Evolutionary conservation across 2,329 filamentous ascomycete species (phyloP).

Genomic region (Dactylellina drechsleri): DNA sequence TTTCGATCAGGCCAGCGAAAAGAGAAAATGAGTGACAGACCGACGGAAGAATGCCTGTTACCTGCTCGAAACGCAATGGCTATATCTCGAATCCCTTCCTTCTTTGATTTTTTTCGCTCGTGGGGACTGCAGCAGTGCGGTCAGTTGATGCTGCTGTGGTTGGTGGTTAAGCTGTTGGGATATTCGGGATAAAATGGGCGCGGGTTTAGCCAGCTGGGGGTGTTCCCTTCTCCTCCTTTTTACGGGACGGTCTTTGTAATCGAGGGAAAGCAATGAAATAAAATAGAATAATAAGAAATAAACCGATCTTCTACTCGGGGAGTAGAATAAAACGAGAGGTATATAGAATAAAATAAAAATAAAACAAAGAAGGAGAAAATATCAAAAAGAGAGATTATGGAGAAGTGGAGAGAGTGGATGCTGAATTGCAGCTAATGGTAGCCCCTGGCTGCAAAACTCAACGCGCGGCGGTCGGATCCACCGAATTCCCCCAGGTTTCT

Average conservation of each 20-base stretch:
- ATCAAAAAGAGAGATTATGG: not conserved
- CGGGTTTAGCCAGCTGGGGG: slow-evolving; percentile 39
- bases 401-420: slow-evolving; percentile 8
- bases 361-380: slow-evolving; percentile 1
- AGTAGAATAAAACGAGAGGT: not conserved
- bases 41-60: slow-evolving; percentile 25
- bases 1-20: slow-evolving; percentile 10
- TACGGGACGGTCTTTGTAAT: no score
- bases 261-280: slow-evolving; percentile 15
- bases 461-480: slow-evolving; percentile 20
- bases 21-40: slow-evolving; percentile 6
- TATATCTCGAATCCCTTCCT: slow-evolving; percentile 47
- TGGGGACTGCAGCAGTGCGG: slow-evolving; percentile 34
- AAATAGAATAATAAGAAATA: slow-evolving; percentile 19
- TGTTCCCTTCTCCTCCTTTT: slow-evolving; percentile 18
- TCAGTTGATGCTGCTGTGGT: no score
- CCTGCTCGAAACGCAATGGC: slow-evolving; percentile 20
- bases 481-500: not conserved
- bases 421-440: not conserved
- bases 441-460: slow-evolving; percentile 30
- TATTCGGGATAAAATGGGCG: slow-evolving; percentile 52
- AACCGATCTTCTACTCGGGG: no score
- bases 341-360: slow-evolving; percentile 14
- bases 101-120: slow-evolving; percentile 5
- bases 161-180: slow-evolving; percentile 35